Evolutionary conservation across 2,329 filamentous ascomycete genomes (phyloP).

Genomic region (Ophiostoma fasciatum): DNA sequence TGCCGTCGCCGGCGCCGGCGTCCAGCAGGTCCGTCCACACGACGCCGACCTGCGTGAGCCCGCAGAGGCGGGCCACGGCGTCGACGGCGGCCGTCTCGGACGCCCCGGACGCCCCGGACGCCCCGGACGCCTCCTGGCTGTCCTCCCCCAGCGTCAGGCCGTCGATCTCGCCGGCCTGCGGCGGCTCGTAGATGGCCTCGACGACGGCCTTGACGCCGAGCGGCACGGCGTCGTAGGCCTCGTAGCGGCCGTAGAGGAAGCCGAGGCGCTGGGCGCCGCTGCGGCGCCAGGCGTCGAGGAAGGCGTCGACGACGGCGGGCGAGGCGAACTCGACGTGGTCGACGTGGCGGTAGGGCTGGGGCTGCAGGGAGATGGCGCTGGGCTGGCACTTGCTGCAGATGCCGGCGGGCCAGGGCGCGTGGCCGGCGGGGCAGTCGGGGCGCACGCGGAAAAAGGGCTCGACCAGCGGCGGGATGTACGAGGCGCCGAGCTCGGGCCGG

Average conservation of each 20-base stretch:
- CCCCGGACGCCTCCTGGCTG: slow-evolving; percentile 77
- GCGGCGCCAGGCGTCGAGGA: slow-evolving; percentile 83
- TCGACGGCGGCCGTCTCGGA: slow-evolving; percentile 69
- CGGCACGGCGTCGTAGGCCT: slow-evolving; percentile 83
- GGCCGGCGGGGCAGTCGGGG: slow-evolving; percentile 79
- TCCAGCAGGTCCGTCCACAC: slow-evolving; percentile 91
- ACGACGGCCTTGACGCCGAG: slow-evolving; percentile 91
- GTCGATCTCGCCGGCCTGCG: slow-evolving; percentile 77
- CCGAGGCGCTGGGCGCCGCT: slow-evolving; percentile 75
- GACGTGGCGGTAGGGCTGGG: slow-evolving; percentile 89
- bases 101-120: no score
- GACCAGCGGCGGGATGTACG: slow-evolving; percentile 86
- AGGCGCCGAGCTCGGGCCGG: slow-evolving; percentile 83
- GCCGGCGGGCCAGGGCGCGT: slow-evolving; percentile 85
- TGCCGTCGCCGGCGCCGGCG: slow-evolving; percentile 65
- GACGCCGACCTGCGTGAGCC: slow-evolving; percentile 75
- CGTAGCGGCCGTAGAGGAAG: slow-evolving; percentile 80
- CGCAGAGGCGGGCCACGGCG: slow-evolving; percentile 65
- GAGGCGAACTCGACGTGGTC: slow-evolving; percentile 95
- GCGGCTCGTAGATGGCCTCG: slow-evolving; percentile 92
- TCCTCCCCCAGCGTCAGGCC: slow-evolving; percentile 75
- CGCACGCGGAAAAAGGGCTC: slow-evolving; percentile 89
- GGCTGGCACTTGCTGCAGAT: slow-evolving; percentile 98
- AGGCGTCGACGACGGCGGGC: slow-evolving; percentile 68
- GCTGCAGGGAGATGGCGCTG: slow-evolving; percentile 87